Conservation (phyloP, 78 protist species). For the Cavenderia fasciculata region DNA sequence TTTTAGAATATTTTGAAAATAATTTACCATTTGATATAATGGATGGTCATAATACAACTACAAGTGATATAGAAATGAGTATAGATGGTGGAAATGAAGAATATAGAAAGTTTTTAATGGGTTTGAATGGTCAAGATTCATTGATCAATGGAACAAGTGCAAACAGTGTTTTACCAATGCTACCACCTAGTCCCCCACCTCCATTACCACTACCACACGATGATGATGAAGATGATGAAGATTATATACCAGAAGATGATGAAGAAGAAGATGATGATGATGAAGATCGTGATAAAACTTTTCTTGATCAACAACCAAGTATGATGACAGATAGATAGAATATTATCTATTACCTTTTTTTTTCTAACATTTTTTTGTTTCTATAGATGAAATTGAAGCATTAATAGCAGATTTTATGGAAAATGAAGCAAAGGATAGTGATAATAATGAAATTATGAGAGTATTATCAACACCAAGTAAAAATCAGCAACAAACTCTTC, state of each 20-base stretch:
- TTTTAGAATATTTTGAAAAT: slow-evolving; percentile 1
- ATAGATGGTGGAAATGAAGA: neutral
- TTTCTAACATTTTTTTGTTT: neutral
- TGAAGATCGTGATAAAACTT: neutral
- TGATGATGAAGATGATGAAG: slow-evolving; percentile 46
- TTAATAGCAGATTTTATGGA: slow-evolving; percentile 43
- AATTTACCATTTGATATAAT: neutral
- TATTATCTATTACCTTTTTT: neutral
- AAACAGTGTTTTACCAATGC: neutral
- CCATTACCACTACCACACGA: neutral
- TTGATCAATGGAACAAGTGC: neutral
- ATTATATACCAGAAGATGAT: slow-evolving; percentile 58
- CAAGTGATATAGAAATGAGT: neutral
- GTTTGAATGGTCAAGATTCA: too few species aligned
- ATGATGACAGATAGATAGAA: neutral
- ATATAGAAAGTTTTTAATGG: neutral
- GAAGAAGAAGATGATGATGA: slow-evolving; percentile 41
- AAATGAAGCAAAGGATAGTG: slow-evolving; percentile 33
- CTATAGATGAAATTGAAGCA: slow-evolving; percentile 33
- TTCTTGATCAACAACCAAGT: neutral
- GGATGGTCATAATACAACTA: neutral
- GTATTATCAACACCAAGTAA: too few species aligned
- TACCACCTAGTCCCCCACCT: neutral
- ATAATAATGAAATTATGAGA: slow-evolving; percentile 9
- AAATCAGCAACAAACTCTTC: neutral